These are phyloP conservation scores for Lentithecium fluviatile DNA, from an alignment of 495 filamentous ascomycete species.

Conservation along the genomic window DNA sequence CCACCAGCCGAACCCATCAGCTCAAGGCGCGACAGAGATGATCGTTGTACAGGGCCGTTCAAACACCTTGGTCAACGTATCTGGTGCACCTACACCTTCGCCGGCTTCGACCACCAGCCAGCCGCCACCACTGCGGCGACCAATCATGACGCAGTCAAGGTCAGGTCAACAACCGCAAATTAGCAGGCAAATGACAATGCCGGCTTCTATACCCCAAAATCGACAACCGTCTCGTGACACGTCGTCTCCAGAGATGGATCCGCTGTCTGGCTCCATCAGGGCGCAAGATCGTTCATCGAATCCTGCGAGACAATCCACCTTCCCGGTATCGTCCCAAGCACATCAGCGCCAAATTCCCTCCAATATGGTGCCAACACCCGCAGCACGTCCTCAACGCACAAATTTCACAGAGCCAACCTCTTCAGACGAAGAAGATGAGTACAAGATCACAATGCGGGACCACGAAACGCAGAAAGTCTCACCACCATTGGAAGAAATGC, in stretches of 20 bases:
- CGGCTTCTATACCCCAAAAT: background rate
- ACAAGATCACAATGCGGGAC: constrained; percentile 20
- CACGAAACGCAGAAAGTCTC: constrained; percentile 19
- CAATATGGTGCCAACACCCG: constrained; percentile 23
- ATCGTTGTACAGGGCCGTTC: constrained; percentile 3
- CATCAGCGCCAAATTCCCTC: constrained; percentile 14
- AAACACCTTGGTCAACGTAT: background rate
- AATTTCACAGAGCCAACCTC: background rate
- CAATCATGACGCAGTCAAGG: background rate
- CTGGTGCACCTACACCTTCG: background rate
- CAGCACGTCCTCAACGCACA: constrained; percentile 5
- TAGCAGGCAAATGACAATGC: constrained; percentile 1
- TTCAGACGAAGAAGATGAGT: constrained; percentile 10
- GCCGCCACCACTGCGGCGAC: background rate
- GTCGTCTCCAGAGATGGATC: constrained; percentile 8
- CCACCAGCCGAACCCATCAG: constrained; percentile 5
- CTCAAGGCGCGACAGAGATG: constrained; percentile 9
- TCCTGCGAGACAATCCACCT: background rate
- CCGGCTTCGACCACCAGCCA: background rate
- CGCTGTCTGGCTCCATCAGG: constrained; percentile 13
- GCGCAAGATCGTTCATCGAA: background rate
- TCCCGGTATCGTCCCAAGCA: constrained; percentile 11
- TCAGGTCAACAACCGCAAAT: constrained; percentile 12
- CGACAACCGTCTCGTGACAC: background rate
- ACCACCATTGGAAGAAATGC: constrained; percentile 14